Evolutionary conservation across 345 rosid species (phyloP), one percentile per base, ranked within the genome.

Genomic region (Noccaea caerulescens): DNA sequence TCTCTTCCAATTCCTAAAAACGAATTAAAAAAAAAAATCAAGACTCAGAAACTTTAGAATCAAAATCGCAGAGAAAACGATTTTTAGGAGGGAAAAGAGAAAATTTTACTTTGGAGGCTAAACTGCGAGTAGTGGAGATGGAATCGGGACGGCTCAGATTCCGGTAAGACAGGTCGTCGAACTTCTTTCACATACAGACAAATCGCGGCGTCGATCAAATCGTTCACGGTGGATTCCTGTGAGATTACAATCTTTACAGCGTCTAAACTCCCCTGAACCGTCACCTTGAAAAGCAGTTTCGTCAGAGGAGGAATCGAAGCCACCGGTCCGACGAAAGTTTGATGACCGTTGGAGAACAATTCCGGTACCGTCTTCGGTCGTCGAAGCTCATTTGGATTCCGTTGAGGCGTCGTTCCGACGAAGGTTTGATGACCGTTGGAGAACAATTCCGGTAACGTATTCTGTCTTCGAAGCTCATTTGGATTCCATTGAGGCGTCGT

Each of bases 121-220:
- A 94, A 94, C 61, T 94, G 99, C 16, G 99, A 94, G 68, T 91
- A 94, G 68, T 94, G 99, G 74, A 94, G 96, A 82, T 84, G 88
- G 68, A 81, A 88, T 37, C 80, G 58, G 6, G 82, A 54, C 30
- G 87, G 52, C 53, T 91, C 88, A 25, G 71, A 65, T 13, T 77
- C 68, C 55, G 63, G 82, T 66, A 78, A 77, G 8, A 84, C 63
- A 8, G 97, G 97, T 1, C 99, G 89, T 27, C 97, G 90, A 39
- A 86, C 72, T 84, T 91, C 97, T 80, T 87, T 91, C 30, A 60
- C 58, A 49, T 89, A 87, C 78, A 79, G 86, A 43, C 73, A 72
- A 20, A 88, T 37, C 2, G 88, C 82, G 11, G 86, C 78, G 11
- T 80, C 79, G 30, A 88, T 72, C 16, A 94, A 78, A 30, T 88